Percentiles rank a stretch among this genome's conserved stretches.
Evolutionary conservation across 106 monocot species (phyloP).

Genomic region (Dioscorea alata): DNA sequence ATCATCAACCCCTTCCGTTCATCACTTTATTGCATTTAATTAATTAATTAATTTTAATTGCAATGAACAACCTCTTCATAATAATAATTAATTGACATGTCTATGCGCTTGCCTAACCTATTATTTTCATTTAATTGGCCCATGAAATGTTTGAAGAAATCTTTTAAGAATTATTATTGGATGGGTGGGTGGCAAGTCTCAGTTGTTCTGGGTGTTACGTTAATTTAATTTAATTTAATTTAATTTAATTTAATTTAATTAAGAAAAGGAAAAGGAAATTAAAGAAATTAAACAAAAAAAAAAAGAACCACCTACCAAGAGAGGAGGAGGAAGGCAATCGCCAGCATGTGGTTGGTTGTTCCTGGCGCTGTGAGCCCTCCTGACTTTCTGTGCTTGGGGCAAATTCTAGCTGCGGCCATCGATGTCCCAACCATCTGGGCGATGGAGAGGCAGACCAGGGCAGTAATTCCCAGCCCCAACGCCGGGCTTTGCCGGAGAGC

Average conservation of each 20-base stretch:
- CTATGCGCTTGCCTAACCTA: too few relatives aligned
- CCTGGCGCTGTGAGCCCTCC: not conserved
- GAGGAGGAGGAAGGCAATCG: slow-evolving; percentile 29
- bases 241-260: not conserved
- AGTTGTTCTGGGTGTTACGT: too few relatives aligned
- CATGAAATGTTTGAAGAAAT: too few relatives aligned
- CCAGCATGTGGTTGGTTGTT: slow-evolving; percentile 7
- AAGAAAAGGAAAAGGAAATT: not conserved
- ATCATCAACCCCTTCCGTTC: too few relatives aligned
- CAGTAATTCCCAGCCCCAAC: slow-evolving; percentile 64
- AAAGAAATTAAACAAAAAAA: not conserved
- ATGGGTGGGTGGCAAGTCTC: too few relatives aligned
- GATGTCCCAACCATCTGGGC: slow-evolving; percentile 63
- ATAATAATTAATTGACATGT: too few relatives aligned
- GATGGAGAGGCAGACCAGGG: slow-evolving; percentile 48
- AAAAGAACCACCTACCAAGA: slow-evolving; percentile 44
- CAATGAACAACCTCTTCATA: too few relatives aligned
- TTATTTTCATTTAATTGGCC: too few relatives aligned
- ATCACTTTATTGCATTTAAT: too few relatives aligned
- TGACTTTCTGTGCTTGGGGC: not conserved
- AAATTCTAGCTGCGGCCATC: slow-evolving; percentile 13
- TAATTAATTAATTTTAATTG: not conserved
- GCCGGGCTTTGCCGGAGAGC: slow-evolving; percentile 55
- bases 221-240: not conserved
- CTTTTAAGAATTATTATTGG: too few relatives aligned